phyloP scores from a whole-genome alignment of 2,329 filamentous ascomycete species.

The Hypoxylon sp. region DNA sequence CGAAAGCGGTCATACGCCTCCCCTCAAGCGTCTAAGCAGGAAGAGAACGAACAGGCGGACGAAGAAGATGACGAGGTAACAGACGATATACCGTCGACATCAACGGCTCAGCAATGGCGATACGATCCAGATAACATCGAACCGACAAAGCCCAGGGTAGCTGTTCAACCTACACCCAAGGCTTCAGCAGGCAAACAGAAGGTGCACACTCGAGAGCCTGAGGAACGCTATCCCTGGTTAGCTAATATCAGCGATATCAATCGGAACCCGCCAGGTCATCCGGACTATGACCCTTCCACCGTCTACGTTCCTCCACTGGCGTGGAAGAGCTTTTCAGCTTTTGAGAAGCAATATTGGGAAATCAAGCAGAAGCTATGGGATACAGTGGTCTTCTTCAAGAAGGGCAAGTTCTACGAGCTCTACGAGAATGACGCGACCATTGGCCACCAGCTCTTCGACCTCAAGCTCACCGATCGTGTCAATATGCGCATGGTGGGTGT shows the following conservation, averaged over 20 bases:
- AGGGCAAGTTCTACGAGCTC: conserved; percentile 98
- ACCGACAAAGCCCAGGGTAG: conserved; percentile 48
- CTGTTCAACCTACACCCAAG: conserved; percentile 47
- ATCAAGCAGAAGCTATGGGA: conserved; percentile 99
- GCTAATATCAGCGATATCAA: conserved; percentile 89
- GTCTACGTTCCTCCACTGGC: conserved; percentile 89
- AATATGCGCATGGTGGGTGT: conserved; percentile 99
- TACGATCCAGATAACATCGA: conserved; percentile 66
- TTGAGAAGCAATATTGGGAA: conserved; percentile 99
- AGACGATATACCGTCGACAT: conserved; percentile 70
- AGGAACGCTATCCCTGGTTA: conserved; percentile 90
- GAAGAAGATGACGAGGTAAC: conserved; percentile 66
- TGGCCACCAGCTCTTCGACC: conserved; percentile 94
- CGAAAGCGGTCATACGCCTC: conserved; percentile 74
- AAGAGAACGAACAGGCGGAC: conserved; percentile 54
- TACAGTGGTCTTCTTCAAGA: conserved; percentile 99
- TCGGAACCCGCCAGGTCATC: conserved; percentile 79
- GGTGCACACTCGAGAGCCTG: conserved; percentile 84
- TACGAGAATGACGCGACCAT: conserved; percentile 98
- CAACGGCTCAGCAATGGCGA: conserved; percentile 87
- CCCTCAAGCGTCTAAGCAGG: conserved; percentile 56
- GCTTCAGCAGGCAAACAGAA: conserved; percentile 68
- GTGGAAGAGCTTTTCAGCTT: conserved; percentile 87
- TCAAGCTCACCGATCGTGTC: conserved; percentile 97
- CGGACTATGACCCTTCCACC: conserved; percentile 91